Base-by-base conservation (phyloP, 163 green algal species). In the Trebouxia gelatinosa region DNA sequence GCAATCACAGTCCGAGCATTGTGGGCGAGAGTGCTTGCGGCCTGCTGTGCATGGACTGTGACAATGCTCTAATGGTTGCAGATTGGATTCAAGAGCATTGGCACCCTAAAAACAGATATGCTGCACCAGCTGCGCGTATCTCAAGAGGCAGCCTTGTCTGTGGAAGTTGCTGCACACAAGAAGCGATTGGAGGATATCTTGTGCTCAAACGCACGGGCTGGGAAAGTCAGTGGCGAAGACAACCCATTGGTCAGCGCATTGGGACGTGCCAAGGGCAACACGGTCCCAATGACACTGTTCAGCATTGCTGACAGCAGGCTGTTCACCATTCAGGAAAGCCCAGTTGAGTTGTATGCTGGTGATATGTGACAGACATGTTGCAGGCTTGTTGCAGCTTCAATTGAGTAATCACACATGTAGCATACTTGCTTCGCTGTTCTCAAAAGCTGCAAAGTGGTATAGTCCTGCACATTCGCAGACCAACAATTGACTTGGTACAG, bases 61-160 rank as follows among this genome's bases (percentile, higher is more conserved):
- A n/a, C n/a, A n/a, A n/a, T 38, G 38, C 23, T 77, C n/a, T 65
- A 39, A 9, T 46, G 0, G 6, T 35, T 58, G 79, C 72, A 84
- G 79, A 62, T 80, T 54, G 79, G 71, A 1, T 84, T 84, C 62
- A 78, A 70, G 38, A 68, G 72, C 50, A 78, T 84, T 39, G 79
- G 79, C 37, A 70, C 61, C 5, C n/a, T 84, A 35, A 54, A 77
- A 28, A 74, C 51, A 71, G 79, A 70, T 17, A 61, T 72, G 51
- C 50, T 82, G 48, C 65, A 71, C n/a, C 77, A 74, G n/a, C 50
- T 65, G 66, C 77, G 77, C 37, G 40, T 48, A 37, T 66, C 64
- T 28, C 62, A 74, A 28, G 61, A 82, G 77, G 51, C 29, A 38
- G 51, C 57, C 26, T 35, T 78, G 16, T 46, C 38, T 26, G 66